Conservation (phyloP, 2,329 filamentous ascomycete species). For the Talaromyces rugulosus region DNA sequence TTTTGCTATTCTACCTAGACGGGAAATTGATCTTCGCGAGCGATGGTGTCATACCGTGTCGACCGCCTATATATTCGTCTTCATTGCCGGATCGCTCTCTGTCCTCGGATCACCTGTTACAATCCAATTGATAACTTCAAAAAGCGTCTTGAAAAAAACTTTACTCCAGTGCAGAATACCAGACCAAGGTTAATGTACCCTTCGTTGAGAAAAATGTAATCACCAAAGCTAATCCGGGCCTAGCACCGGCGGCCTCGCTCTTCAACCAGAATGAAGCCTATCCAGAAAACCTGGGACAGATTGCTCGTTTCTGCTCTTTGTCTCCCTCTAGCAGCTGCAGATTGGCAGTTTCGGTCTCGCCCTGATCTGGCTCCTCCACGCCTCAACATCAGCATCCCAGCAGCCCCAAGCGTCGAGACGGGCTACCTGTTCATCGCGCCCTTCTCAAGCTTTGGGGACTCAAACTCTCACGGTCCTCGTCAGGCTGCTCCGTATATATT, state of each 20-base stretch:
- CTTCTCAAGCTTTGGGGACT: slow-evolving; percentile 26
- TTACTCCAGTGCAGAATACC: background rate
- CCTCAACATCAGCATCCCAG: slow-evolving; percentile 37
- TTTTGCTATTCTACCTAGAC: background rate
- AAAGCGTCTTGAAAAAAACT: background rate
- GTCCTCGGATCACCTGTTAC: too few species aligned
- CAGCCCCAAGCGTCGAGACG: slow-evolving; percentile 28
- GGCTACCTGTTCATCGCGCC: slow-evolving; percentile 39
- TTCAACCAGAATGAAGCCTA: background rate
- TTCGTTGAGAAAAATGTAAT: background rate
- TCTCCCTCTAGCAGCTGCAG: background rate
- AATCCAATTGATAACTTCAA: background rate
- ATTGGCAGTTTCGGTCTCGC: background rate
- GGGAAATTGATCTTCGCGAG: background rate
- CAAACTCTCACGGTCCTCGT: slow-evolving; percentile 38
- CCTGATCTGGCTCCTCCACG: slow-evolving; percentile 11
- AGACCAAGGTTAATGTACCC: background rate
- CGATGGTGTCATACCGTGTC: background rate
- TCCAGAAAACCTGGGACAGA: background rate
- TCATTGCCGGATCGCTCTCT: background rate
- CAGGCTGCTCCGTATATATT: slow-evolving; percentile 56
- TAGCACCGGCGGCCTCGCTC: background rate
- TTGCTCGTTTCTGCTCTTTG: background rate
- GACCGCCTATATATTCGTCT: background rate
- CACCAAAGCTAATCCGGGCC: background rate